These are phyloP conservation scores for Sphagnum magellanicum DNA, from an alignment of 228 moss, liverwort and hornwort species.

Conservation along the genomic window DNA sequence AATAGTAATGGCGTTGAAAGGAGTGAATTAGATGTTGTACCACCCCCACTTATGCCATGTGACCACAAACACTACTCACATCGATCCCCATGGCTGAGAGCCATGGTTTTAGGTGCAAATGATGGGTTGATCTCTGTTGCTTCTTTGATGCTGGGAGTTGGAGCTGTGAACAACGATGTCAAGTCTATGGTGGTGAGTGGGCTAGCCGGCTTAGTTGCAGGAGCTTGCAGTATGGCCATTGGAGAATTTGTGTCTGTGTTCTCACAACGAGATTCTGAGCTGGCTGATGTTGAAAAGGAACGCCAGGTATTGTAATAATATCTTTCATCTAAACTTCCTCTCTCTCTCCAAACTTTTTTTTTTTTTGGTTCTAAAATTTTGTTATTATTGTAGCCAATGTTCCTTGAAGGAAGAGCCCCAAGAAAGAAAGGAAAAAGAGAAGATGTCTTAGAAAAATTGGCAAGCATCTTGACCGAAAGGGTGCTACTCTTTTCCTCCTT, in stretches of 20 bases:
- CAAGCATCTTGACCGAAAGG: too few relatives aligned
- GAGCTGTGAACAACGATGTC: constrained; percentile 43
- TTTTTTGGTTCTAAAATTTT: too few relatives aligned
- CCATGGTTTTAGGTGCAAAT: constrained; percentile 61
- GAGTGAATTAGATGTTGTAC: too few relatives aligned
- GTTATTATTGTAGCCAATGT: too few relatives aligned
- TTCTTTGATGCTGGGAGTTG: constrained; percentile 64
- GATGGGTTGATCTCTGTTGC: constrained; percentile 64
- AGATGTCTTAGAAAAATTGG: too few relatives aligned
- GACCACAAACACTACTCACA: constrained; percentile 49
- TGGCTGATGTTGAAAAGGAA: constrained; percentile 62
- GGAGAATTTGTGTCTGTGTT: constrained; percentile 73
- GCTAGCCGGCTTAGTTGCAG: constrained; percentile 57
- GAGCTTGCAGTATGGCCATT: constrained; percentile 78
- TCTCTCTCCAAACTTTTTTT: too few relatives aligned
- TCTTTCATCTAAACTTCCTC: too few relatives aligned
- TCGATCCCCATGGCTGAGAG: constrained; percentile 61
- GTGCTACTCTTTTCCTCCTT: too few relatives aligned
- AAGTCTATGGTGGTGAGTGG: constrained; percentile 50
- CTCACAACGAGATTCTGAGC: constrained; percentile 52
- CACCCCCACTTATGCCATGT: too few relatives aligned
- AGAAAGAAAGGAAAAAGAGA: too few relatives aligned
- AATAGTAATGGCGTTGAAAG: too few relatives aligned
- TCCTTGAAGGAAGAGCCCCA: too few relatives aligned
- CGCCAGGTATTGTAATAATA: constrained; percentile 9